These are phyloP conservation scores for Sindora glabra DNA, from an alignment of 306 rosid species.

Conservation along the genomic window DNA sequence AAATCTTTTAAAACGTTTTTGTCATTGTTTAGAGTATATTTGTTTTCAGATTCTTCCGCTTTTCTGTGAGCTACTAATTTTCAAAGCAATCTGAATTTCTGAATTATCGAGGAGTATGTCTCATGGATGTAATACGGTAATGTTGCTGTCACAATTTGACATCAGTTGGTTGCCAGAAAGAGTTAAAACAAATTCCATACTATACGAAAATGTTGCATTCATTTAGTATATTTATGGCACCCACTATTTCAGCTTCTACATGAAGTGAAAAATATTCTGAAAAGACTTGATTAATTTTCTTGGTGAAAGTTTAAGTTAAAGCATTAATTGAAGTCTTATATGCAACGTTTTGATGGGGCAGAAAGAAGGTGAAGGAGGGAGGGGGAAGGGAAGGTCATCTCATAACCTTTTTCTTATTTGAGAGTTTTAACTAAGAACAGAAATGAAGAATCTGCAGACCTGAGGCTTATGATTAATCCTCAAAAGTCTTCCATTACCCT, in stretches of 20 bases:
- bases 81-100: not conserved
- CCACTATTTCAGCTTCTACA: not conserved
- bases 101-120: not conserved
- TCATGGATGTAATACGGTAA: not conserved
- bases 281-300: not conserved
- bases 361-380: too few relatives aligned
- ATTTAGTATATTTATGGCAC: not conserved
- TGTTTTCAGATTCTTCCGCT: not conserved
- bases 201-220: not conserved
- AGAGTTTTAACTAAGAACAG: too few relatives aligned
- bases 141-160: not conserved
- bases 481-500: too few relatives aligned
- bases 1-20: conserved; percentile 18
- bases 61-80: too few relatives aligned
- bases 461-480: too few relatives aligned
- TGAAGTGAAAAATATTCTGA: not conserved
- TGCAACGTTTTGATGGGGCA: too few relatives aligned
- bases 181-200: not conserved
- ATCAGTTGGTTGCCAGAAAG: not conserved
- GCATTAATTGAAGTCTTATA: not conserved
- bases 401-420: too few relatives aligned
- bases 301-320: not conserved
- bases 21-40: not conserved
- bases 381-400: too few relatives aligned
- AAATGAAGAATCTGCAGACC: too few relatives aligned